These are phyloP conservation scores for Phanerodontia chrysosporium DNA, from an alignment of 768 basidiomycete genomes.

Conservation along the genomic window DNA sequence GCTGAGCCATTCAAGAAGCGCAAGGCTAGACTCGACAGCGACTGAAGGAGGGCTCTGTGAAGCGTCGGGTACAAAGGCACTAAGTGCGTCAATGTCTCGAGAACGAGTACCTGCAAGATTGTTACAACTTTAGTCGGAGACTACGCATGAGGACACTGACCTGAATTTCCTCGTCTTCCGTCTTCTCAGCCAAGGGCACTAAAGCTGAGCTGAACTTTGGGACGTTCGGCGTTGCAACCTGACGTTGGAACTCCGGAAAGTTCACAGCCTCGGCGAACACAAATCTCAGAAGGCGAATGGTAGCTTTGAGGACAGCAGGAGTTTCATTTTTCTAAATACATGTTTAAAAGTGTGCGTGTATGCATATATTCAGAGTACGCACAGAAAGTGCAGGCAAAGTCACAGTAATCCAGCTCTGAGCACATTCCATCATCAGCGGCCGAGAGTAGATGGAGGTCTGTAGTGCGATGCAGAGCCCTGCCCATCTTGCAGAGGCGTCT, in stretches of 20 bases:
- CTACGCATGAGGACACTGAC: too few relatives aligned
- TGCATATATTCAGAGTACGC: constrained; percentile 12
- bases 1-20: constrained; percentile 53
- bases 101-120: constrained; percentile 37
- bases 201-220: constrained; percentile 65
- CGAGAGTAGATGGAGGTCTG: constrained; percentile 58
- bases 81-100: constrained; percentile 48
- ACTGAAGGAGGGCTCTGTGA: constrained; percentile 49
- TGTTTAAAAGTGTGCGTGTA: not conserved
- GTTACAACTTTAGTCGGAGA: not conserved
- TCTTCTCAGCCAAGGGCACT: constrained; percentile 50
- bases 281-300: constrained; percentile 57
- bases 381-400: constrained; percentile 68
- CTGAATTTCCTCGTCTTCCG: constrained; percentile 47
- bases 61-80: constrained; percentile 65
- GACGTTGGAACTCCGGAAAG: constrained; percentile 78
- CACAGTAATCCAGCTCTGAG: constrained; percentile 67
- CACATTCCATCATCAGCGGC: constrained; percentile 60
- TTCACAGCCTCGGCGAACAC: constrained; percentile 59
- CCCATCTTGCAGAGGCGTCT: constrained; percentile 75
- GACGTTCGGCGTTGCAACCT: constrained; percentile 66
- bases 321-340: constrained; percentile 56
- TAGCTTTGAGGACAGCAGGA: constrained; percentile 51
- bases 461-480: constrained; percentile 70
- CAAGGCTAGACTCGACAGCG: constrained; percentile 51